These are phyloP conservation scores for Cyberlindnera lachancei DNA, from an alignment of 805 yeast genomes.

Conservation along the genomic window DNA sequence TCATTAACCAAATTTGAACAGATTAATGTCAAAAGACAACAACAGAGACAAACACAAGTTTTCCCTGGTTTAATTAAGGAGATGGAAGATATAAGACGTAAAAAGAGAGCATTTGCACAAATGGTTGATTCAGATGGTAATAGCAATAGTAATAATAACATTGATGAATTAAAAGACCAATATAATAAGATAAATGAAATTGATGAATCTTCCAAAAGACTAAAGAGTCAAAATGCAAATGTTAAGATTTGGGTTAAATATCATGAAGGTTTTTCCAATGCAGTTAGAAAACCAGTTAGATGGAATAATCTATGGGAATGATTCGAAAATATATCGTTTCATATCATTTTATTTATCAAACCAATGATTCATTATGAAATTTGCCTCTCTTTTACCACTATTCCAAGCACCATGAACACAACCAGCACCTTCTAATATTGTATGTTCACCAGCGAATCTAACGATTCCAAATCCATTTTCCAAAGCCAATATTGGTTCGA, in stretches of 20 bases:
- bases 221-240: constrained; percentile 14
- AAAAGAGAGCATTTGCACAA: constrained; percentile 25
- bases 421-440: constrained; percentile 80
- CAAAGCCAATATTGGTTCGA: constrained; percentile 53
- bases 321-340: constrained; percentile 16
- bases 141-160: constrained; percentile 8
- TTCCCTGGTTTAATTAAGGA: constrained; percentile 20
- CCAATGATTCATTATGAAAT: constrained; percentile 19
- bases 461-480: constrained; percentile 50
- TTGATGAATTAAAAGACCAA: constrained; percentile 33
- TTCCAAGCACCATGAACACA: constrained; percentile 89
- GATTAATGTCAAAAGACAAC: constrained; percentile 11
- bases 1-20: constrained; percentile 17
- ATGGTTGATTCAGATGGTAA: constrained; percentile 4
- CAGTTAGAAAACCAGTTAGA: constrained; percentile 74
- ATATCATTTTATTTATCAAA: constrained; percentile 9
- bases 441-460: constrained; percentile 90
- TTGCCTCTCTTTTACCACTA: constrained; percentile 60
- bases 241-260: constrained; percentile 76
- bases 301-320: constrained; percentile 75
- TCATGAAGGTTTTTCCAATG: constrained; percentile 88
- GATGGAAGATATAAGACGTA: constrained; percentile 23
- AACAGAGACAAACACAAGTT: constrained; percentile 15
- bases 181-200: constrained; percentile 27
- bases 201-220: constrained; percentile 23